Conservation (phyloP, 176 grass and related monocot species). For the Rhipidocladum racemiflorum region DNA sequence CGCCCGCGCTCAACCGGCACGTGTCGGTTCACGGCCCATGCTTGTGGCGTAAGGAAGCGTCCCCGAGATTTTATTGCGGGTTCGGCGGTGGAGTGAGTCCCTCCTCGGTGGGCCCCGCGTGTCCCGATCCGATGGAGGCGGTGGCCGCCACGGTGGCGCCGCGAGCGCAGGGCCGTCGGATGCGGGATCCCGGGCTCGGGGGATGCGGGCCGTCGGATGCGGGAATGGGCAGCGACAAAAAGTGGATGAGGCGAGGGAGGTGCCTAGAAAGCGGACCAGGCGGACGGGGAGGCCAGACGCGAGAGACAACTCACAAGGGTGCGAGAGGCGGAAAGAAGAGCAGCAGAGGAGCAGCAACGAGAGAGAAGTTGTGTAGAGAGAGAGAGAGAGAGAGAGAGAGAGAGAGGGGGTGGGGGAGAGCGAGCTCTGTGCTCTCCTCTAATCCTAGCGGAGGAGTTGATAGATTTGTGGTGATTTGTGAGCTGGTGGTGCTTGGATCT, state of each 20-base stretch:
- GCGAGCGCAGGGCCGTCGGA: conserved; percentile 20
- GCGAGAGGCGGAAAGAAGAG: background rate
- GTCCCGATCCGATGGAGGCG: conserved; percentile 39
- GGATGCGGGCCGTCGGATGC: conserved; percentile 55
- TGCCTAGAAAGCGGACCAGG: conserved; percentile 52
- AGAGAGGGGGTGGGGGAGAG: conserved; percentile 13
- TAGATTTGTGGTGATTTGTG: background rate
- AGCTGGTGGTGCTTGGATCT: conserved; percentile 26
- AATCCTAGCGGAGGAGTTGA: background rate
- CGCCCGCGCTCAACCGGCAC: background rate
- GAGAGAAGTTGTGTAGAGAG: conserved; percentile 11
- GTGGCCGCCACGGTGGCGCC: conserved; percentile 38
- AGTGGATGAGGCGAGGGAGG: conserved; percentile 53
- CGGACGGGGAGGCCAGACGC: conserved; percentile 26
- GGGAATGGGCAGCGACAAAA: conserved; percentile 60
- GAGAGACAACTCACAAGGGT: conserved; percentile 18
- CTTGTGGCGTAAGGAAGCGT: conserved; percentile 58
- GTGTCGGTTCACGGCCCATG: conserved; percentile 43
- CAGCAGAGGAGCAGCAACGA: conserved; percentile 9
- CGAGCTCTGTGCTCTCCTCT: background rate
- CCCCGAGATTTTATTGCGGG: conserved; percentile 53
- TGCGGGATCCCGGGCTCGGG: conserved; percentile 18
- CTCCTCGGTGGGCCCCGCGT: background rate
- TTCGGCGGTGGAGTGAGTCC: conserved; percentile 21
- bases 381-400: background rate